Conservation (phyloP, 148 eudicot genomes). For the Vaccinium myrtillus region DNA sequence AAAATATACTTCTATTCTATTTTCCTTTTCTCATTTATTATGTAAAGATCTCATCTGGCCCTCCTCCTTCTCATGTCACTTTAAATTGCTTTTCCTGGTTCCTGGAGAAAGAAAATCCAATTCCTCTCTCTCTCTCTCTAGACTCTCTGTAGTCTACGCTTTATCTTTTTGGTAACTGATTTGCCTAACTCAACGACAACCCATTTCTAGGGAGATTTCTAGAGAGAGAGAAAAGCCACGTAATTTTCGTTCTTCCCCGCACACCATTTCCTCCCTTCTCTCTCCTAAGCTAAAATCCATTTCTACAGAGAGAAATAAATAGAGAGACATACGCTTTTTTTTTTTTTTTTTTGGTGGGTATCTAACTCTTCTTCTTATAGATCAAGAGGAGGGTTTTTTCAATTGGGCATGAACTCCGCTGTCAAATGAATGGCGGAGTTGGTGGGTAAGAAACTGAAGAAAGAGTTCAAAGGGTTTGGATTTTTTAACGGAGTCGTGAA, state of each 20-base stretch:
- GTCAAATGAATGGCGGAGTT: constrained; percentile 48
- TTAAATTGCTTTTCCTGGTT: background rate
- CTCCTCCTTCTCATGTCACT: background rate
- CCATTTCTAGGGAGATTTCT: background rate
- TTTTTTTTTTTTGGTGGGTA: background rate
- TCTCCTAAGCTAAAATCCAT: background rate
- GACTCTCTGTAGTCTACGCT: background rate
- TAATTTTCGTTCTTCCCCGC: background rate
- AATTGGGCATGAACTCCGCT: background rate
- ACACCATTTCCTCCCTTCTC: background rate
- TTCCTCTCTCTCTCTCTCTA: background rate
- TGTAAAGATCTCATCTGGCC: background rate
- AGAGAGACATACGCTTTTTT: background rate
- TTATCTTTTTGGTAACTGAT: constrained; percentile 9
- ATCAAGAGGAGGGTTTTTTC: constrained; percentile 2
- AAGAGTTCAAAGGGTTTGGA: constrained; percentile 55
- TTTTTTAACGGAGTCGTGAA: constrained; percentile 47
- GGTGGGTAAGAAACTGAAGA: constrained; percentile 61
- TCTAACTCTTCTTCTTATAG: background rate
- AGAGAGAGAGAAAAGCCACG: background rate
- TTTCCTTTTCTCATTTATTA: background rate
- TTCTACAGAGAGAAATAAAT: background rate
- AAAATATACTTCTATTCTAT: background rate
- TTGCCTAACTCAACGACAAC: constrained; percentile 5
- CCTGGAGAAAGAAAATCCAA: background rate